These are phyloP conservation scores for Rhizophlyctis rosea DNA, from an alignment of 192 early-diverging fungal species.

Conservation along the genomic window DNA sequence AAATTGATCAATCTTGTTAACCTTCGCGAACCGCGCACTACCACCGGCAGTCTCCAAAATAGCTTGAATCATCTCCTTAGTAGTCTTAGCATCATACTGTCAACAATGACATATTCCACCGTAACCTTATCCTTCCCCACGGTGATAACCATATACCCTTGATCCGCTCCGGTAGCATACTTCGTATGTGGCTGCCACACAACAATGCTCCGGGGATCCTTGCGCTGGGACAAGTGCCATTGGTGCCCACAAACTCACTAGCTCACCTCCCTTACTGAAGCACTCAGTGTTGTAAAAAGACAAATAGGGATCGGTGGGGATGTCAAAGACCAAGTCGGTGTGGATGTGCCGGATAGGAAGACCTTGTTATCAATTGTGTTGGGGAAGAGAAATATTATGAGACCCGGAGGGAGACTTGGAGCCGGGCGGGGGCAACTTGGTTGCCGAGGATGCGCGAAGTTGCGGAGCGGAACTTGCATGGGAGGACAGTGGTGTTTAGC, in stretches of 20 bases:
- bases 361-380: slow-evolving; percentile 32
- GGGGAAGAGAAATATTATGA: no score
- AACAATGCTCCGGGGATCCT: no score
- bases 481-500: slow-evolving; percentile 23
- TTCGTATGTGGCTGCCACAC: slow-evolving; percentile 20
- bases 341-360: slow-evolving; percentile 40
- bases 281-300: no score
- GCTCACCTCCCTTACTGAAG: no score
- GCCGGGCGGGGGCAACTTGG: slow-evolving; percentile 33
- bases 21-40: no score
- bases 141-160: slow-evolving; percentile 34
- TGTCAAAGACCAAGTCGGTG: slow-evolving; percentile 30
- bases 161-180: slow-evolving; percentile 17
- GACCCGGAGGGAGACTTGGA: slow-evolving; percentile 22
- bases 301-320: no score
- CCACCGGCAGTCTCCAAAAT: no score
- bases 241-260: slow-evolving; percentile 42
- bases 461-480: slow-evolving; percentile 25
- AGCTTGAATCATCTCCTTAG: no score
- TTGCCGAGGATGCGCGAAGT: slow-evolving; percentile 40
- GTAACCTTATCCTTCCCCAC: slow-evolving; percentile 20
- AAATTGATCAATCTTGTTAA: no score
- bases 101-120: slow-evolving; percentile 35
- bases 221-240: slow-evolving; percentile 27
- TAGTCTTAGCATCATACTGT: no score